Evolutionary conservation across 495 filamentous ascomycete genomes (phyloP), one percentile per base, ranked within the genome.

Genomic region (Arthonia radiata): DNA sequence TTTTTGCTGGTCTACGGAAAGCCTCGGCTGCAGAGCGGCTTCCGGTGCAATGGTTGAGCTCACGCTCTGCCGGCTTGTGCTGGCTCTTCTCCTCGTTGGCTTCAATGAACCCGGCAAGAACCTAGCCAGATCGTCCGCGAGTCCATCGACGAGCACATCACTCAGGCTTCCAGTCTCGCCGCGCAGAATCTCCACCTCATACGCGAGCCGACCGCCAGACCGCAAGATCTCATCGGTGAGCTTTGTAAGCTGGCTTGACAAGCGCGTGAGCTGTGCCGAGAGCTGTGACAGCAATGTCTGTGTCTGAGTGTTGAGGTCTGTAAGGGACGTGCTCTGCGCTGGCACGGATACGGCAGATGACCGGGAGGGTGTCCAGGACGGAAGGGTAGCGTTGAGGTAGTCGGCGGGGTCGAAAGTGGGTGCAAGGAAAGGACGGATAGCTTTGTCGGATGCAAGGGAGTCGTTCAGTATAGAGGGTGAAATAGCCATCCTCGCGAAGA

Each of bases 161-260:
- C 71, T 68, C 24, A 91, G 47, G 17, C 67, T 60, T 11, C 77
- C 54, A 0, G 79, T 67, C 41, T 94, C 86, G 28, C 82, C 82
- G 4, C 81, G 68, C 5, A 97, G 49, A 5, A 94, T 62, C 42
- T 97, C 86, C 5, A 97, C 83, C 39, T 93, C 79, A 47, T 97
- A 97, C 15, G 81, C 77, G 13, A 97, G 55, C 6, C 89, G 63
- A 32, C 73, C 68, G 13, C 78, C 73, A 35, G 76, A 71, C 25
- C 86, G 66, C 12, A 97, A 55, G 32, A 97, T 93, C 36, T 94
- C 86, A 41, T 94, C 83, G 9, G 83, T 93, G 30, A 94, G 56
- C 31, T 74, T 69, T 17, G 79, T 91, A 14, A 97, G 60, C 17
- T 62, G 74, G 23, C 55, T 70, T n/a, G 82, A 78, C 9, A 91